phyloP scores from a whole-genome alignment of 192 early-diverging fungal species.

The Borealophlyctis nickersoniae region DNA sequence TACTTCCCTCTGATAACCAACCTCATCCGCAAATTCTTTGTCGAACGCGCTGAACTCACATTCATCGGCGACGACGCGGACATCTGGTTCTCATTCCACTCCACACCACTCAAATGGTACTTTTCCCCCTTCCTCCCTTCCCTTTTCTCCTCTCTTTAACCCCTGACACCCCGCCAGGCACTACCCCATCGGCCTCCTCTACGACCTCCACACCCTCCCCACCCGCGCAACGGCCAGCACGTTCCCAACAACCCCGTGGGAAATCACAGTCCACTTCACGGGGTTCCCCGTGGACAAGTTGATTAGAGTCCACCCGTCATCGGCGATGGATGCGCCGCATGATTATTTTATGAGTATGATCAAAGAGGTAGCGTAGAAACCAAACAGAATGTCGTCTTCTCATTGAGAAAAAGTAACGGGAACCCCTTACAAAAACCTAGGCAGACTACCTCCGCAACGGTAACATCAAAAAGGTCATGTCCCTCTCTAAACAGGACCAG shows the following conservation, averaged over 20 bases:
- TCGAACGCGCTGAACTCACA: conserved; percentile 33
- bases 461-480: conserved; percentile 82
- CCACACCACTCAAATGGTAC: conserved; percentile 75
- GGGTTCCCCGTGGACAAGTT: conserved; percentile 69
- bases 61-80: conserved; percentile 48
- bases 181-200: conserved; percentile 81
- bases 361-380: conserved; percentile 63
- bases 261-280: conserved; percentile 70
- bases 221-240: too few relatives aligned
- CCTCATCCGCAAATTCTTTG: conserved; percentile 48
- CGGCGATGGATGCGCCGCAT: conserved; percentile 52
- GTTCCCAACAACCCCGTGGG: conserved; percentile 64
- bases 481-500: conserved; percentile 77
- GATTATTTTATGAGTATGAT: conserved; percentile 86
- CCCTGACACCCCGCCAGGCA: conserved; percentile 51
- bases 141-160: background rate
- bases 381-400: too few relatives aligned
- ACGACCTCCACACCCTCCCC: conserved; percentile 55
- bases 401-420: too few relatives aligned
- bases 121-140: background rate
- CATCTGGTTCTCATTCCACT: conserved; percentile 72
- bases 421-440: conserved; percentile 32
- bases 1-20: conserved; percentile 60
- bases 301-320: conserved; percentile 42
- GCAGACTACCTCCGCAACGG: conserved; percentile 81